A percentile compares a stretch with the other conserved stretches of the same genome.
Evolutionary conservation across 352 stramenopile species (phyloP).

Genomic region (Phytophthora citrophthora): DNA sequence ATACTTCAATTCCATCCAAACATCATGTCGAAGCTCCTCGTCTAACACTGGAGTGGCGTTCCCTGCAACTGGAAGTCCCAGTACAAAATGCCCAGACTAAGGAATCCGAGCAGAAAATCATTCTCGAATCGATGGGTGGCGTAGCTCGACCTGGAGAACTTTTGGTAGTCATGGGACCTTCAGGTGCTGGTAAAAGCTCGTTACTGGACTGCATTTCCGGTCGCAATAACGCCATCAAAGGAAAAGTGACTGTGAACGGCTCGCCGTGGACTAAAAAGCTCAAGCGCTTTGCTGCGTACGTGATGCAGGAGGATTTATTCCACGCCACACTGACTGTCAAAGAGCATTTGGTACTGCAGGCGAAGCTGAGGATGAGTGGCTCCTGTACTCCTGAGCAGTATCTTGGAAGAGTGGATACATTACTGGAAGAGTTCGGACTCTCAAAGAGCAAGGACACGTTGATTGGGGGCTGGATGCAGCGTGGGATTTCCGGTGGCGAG

Average conservation of each 20-base stretch:
- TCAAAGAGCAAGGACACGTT: slow-evolving; percentile 52
- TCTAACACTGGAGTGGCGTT: slow-evolving; percentile 45
- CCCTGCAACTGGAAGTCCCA: slow-evolving; percentile 36
- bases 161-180: slow-evolving; percentile 73
- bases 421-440: slow-evolving; percentile 61
- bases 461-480: slow-evolving; percentile 54
- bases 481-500: slow-evolving; percentile 79
- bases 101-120: slow-evolving; percentile 46
- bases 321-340: slow-evolving; percentile 85
- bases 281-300: slow-evolving; percentile 55
- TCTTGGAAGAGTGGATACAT: slow-evolving; percentile 46
- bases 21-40: slow-evolving; percentile 13
- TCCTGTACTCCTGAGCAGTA: slow-evolving; percentile 27
- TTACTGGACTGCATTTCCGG: slow-evolving; percentile 94
- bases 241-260: slow-evolving; percentile 73
- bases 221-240: slow-evolving; percentile 78
- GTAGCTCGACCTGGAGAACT: slow-evolving; percentile 58
- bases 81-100: slow-evolving; percentile 54
- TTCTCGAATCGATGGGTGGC: slow-evolving; percentile 59
- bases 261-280: slow-evolving; percentile 39
- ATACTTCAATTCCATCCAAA: neutral
- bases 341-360: slow-evolving; percentile 87
- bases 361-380: slow-evolving; percentile 69
- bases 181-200: slow-evolving; percentile 90
- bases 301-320: slow-evolving; percentile 92